These are phyloP conservation scores for Arabidopsis thaliana DNA, from an alignment of 345 rosid species.

Conservation along the genomic window TAIR10.1 NC_003070.9:4628501-4629000, in stretches of 20 bases:
- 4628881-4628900: slow-evolving; percentile 21
- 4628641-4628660: too few species aligned
- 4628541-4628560: slow-evolving; percentile 54
- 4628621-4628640: slow-evolving; percentile 57
- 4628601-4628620: slow-evolving; percentile 51
- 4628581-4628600: slow-evolving; percentile 48
- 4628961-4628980: slow-evolving; percentile 39
- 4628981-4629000: slow-evolving; percentile 66
- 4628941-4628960: slow-evolving; percentile 28
- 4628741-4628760: too few species aligned
- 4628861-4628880: background rate
- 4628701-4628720: too few species aligned
- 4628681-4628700: too few species aligned
- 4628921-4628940: too few species aligned
- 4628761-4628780: slow-evolving; percentile 49
- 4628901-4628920: background rate
- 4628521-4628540: slow-evolving; percentile 52
- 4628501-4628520: slow-evolving; percentile 28
- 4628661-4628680: too few species aligned
- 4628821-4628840: slow-evolving; percentile 56
- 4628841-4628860: slow-evolving; percentile 39
- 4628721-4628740: too few species aligned
- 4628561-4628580: slow-evolving; percentile 39
- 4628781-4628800: slow-evolving; percentile 49
- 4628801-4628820: slow-evolving; percentile 62